Evolutionary conservation across 805 yeast genomes (phyloP).

Genomic region (Candida caryicola): DNA sequence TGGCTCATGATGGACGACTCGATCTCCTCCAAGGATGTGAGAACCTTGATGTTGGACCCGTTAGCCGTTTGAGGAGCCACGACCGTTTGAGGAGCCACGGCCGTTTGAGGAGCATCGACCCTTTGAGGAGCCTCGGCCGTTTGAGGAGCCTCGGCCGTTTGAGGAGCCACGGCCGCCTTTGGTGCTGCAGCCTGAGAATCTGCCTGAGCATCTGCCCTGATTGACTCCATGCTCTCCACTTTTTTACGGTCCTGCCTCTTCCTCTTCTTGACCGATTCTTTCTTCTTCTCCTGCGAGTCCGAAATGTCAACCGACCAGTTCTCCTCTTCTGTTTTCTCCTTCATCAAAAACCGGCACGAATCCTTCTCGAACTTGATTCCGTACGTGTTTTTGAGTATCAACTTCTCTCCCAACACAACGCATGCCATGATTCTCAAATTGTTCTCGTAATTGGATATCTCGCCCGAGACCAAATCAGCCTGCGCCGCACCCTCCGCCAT

Average conservation of each 20-base stretch:
- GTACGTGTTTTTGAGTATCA: conserved; percentile 14
- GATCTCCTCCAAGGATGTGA: conserved; percentile 35
- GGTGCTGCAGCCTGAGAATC: not conserved
- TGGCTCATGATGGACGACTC: conserved; percentile 35
- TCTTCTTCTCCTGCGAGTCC: conserved; percentile 4
- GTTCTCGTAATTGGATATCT: conserved; percentile 23
- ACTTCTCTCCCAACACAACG: conserved; percentile 19
- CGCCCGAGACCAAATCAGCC: conserved; percentile 1
- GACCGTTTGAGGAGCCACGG: not conserved
- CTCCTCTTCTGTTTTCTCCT: not conserved
- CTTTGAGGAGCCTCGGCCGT: not conserved
- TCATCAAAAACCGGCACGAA: conserved; percentile 1
- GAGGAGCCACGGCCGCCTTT: not conserved
- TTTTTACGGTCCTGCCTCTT: conserved; percentile 5
- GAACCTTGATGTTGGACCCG: no score
- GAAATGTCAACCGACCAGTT: not conserved
- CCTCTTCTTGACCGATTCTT: conserved; percentile 6
- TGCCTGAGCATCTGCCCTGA: no score
- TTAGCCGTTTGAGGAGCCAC: conserved; percentile 3
- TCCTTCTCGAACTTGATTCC: conserved; percentile 3
- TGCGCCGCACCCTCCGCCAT: not conserved
- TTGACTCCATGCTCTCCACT: conserved; percentile 7
- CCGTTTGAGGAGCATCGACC: not conserved
- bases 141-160: not conserved
- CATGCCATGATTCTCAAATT: conserved; percentile 26